Percentiles rank a stretch among this genome's conserved stretches.
Conservation (phyloP, 192 early-diverging fungal species). For the Coemansia erecta region DNA sequence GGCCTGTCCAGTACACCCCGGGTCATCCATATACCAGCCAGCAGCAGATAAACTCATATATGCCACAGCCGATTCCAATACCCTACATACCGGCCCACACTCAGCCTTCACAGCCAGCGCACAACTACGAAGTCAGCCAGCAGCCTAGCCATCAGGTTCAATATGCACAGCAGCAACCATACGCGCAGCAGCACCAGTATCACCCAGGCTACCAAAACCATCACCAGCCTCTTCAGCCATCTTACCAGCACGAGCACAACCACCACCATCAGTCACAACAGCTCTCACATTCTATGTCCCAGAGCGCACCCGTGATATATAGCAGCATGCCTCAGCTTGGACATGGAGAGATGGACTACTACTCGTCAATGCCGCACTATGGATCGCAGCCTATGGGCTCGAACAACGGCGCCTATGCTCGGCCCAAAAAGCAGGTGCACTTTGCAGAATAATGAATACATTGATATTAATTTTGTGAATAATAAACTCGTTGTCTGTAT, state of each 20-base stretch:
- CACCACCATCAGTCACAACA: conserved; percentile 12
- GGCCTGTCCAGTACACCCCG: too few relatives aligned
- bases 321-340: conserved; percentile 7
- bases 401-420: not conserved
- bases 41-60: too few relatives aligned
- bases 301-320: conserved; percentile 13
- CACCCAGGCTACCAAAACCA: not conserved
- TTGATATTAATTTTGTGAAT: too few relatives aligned
- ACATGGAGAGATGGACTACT: not conserved
- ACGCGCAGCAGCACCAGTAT: too few relatives aligned
- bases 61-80: too few relatives aligned
- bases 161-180: too few relatives aligned
- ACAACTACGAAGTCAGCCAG: too few relatives aligned
- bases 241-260: conserved; percentile 1
- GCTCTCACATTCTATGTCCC: conserved; percentile 3
- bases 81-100: too few relatives aligned
- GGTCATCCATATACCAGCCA: too few relatives aligned
- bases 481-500: too few relatives aligned
- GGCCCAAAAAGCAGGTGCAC: conserved; percentile 39
- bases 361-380: not conserved
- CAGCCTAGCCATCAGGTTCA: too few relatives aligned
- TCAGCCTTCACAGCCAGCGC: too few relatives aligned
- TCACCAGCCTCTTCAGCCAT: not conserved
- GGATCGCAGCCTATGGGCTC: conserved; percentile 11
- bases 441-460: conserved; percentile 28